Conservation (phyloP, 1,284 basidiomycete genomes). For the Rhodotorula mucilaginosa region DNA sequence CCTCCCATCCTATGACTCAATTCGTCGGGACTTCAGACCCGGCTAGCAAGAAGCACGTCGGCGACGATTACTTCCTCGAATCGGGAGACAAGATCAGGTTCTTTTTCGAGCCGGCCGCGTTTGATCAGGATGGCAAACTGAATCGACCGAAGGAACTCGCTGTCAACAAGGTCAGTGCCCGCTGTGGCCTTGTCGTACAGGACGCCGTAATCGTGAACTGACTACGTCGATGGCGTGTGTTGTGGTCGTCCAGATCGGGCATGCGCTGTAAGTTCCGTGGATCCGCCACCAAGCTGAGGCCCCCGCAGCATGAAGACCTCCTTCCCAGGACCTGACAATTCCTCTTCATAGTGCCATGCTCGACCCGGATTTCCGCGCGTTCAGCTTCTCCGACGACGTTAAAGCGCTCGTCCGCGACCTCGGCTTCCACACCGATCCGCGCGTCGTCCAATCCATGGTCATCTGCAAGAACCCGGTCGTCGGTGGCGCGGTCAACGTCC, state of each 20-base stretch:
- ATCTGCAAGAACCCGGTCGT: constrained; percentile 68
- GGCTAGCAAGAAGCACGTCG: constrained; percentile 57
- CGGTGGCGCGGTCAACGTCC: constrained; percentile 68
- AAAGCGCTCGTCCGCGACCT: constrained; percentile 68
- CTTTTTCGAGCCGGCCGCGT: constrained; percentile 80
- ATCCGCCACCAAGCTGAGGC: too few species aligned
- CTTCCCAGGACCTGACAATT: constrained; percentile 51
- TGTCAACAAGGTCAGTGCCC: constrained; percentile 52
- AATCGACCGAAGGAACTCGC: constrained; percentile 68
- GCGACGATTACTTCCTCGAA: constrained; percentile 86
- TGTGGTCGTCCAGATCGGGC: not conserved
- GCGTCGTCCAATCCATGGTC: constrained; percentile 80
- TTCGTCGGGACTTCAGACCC: constrained; percentile 71
- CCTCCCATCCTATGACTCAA: constrained; percentile 79
- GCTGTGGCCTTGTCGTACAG: not conserved
- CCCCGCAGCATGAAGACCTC: too few species aligned
- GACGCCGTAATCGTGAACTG: too few species aligned
- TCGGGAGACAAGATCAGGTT: constrained; percentile 89
- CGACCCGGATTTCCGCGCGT: constrained; percentile 73
- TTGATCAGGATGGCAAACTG: constrained; percentile 61
- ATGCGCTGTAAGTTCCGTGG: not conserved
- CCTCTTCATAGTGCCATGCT: constrained; percentile 62
- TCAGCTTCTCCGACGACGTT: constrained; percentile 58
- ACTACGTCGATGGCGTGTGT: not conserved
- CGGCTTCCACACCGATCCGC: constrained; percentile 74